These are phyloP conservation scores for Aspergillus ochraceoroseus DNA, from an alignment of 2,329 filamentous ascomycete genomes.

Conservation along the genomic window DNA sequence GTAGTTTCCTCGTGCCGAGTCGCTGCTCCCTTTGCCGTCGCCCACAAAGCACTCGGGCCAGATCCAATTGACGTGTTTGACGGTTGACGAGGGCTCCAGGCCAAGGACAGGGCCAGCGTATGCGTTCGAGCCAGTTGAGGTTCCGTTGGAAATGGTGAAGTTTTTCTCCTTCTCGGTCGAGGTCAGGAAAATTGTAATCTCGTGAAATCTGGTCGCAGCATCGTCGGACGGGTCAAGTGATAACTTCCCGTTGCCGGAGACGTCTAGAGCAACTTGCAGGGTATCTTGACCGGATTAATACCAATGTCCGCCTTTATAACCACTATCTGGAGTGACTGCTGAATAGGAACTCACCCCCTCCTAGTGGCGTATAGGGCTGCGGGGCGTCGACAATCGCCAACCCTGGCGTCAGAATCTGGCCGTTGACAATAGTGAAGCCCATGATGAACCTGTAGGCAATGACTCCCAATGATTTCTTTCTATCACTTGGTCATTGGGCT, in stretches of 20 bases:
- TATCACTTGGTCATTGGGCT: no score
- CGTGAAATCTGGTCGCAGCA: slow-evolving; percentile 52
- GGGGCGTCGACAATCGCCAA: slow-evolving; percentile 63
- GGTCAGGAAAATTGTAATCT: slow-evolving; percentile 63
- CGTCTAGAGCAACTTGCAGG: slow-evolving; percentile 62
- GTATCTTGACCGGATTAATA: no score
- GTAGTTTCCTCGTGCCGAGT: slow-evolving; percentile 57
- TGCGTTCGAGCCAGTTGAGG: slow-evolving; percentile 42
- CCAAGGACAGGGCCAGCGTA: slow-evolving; percentile 59
- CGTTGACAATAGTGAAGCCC: slow-evolving; percentile 57
- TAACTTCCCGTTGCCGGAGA: slow-evolving; percentile 61
- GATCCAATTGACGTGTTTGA: slow-evolving; percentile 68
- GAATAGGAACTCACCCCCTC: slow-evolving; percentile 58
- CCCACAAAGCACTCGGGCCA: slow-evolving; percentile 67
- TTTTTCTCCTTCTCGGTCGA: slow-evolving; percentile 60
- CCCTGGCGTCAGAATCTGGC: slow-evolving; percentile 65
- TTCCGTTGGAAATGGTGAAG: slow-evolving; percentile 55
- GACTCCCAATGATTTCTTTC: no score
- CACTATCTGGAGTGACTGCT: no score
- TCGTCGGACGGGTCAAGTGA: slow-evolving; percentile 49
- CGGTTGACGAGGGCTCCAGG: slow-evolving; percentile 62
- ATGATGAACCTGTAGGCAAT: slow-evolving; percentile 38
- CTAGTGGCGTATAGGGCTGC: slow-evolving; percentile 60
- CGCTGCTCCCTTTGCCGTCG: slow-evolving; percentile 46
- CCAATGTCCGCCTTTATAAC: no score